A percentile compares a stretch with the other conserved stretches of the same genome.
Evolutionary conservation across 768 basidiomycete species (phyloP).

Genomic region (Lactarius akahatsu): DNA sequence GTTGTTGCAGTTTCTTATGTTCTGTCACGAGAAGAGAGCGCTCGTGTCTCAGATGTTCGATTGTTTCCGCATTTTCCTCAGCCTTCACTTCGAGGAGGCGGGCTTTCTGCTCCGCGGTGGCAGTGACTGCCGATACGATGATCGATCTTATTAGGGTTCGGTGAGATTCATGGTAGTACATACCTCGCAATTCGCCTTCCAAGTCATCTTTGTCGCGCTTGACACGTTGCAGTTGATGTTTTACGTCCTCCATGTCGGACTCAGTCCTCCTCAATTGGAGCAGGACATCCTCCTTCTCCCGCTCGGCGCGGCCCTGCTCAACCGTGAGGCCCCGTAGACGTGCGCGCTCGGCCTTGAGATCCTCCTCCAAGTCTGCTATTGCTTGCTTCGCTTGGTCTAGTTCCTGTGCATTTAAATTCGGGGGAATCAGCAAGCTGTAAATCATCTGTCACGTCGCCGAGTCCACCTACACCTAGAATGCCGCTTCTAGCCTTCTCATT

Average conservation of each 20-base stretch:
- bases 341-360: slow-evolving; percentile 68
- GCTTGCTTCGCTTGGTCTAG: slow-evolving; percentile 63
- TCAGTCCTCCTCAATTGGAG: slow-evolving; percentile 69
- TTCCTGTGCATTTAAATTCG: slow-evolving; percentile 48
- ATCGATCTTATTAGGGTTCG: neutral
- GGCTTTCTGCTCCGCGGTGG: slow-evolving; percentile 70
- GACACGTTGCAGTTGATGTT: slow-evolving; percentile 60
- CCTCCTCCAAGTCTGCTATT: slow-evolving; percentile 67
- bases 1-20: slow-evolving; percentile 70
- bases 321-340: slow-evolving; percentile 60
- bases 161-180: slow-evolving; percentile 28
- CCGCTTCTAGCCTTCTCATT: slow-evolving; percentile 49
- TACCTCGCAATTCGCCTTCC: slow-evolving; percentile 72
- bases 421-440: slow-evolving; percentile 11
- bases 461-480: slow-evolving; percentile 52
- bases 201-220: slow-evolving; percentile 75
- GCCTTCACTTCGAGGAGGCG: slow-evolving; percentile 66
- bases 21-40: slow-evolving; percentile 66
- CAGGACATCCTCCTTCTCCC: slow-evolving; percentile 64
- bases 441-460: neutral
- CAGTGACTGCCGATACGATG: slow-evolving; percentile 46
- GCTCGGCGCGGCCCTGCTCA: slow-evolving; percentile 61
- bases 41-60: slow-evolving; percentile 76
- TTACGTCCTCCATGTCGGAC: slow-evolving; percentile 77
- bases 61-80: slow-evolving; percentile 63